phyloP scores from a whole-genome alignment of 192 early-diverging fungal species.

The Backusella australiensis region DNA sequence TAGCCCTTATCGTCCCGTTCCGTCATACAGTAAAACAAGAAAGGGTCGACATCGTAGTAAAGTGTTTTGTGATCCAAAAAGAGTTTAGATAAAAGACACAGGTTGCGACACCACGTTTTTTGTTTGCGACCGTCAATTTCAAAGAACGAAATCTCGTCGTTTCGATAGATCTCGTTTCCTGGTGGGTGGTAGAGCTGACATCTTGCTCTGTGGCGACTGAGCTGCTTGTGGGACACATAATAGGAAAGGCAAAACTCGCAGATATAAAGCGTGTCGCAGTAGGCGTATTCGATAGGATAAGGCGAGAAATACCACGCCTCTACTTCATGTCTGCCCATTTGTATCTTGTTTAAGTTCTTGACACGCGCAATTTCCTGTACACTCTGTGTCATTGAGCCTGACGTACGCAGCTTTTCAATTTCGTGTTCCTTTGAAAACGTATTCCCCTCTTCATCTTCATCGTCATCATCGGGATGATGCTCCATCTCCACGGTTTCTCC shows the following conservation, averaged over 20 bases:
- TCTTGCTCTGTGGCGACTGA: slow-evolving; percentile 81
- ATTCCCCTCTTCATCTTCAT: slow-evolving; percentile 24
- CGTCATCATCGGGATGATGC: slow-evolving; percentile 3
- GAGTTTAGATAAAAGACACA: slow-evolving; percentile 93
- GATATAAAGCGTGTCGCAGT: slow-evolving; percentile 79
- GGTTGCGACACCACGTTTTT: slow-evolving; percentile 90
- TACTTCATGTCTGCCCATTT: slow-evolving; percentile 89
- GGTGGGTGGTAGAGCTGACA: slow-evolving; percentile 95
- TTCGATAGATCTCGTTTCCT: slow-evolving; percentile 98
- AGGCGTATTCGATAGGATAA: slow-evolving; percentile 86
- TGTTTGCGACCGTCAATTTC: slow-evolving; percentile 97
- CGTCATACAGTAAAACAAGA: slow-evolving; percentile 97
- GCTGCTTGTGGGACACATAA: slow-evolving; percentile 68
- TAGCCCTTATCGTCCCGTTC: slow-evolving; percentile 80
- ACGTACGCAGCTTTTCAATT: slow-evolving; percentile 89
- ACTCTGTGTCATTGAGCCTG: slow-evolving; percentile 96
- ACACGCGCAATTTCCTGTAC: slow-evolving; percentile 90
- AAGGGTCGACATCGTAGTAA: slow-evolving; percentile 98
- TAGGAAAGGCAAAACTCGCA: slow-evolving; percentile 96
- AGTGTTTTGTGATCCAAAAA: slow-evolving; percentile 99
- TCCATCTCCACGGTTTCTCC: slow-evolving; percentile 11
- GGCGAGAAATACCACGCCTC: slow-evolving; percentile 99
- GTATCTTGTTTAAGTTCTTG: slow-evolving; percentile 92
- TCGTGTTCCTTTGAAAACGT: slow-evolving; percentile 93
- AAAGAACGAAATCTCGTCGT: slow-evolving; percentile 91